Evolutionary conservation across 306 rosid genomes (phyloP), one percentile per base, ranked within the genome.

Genomic region (Clitoria ternatea): DNA sequence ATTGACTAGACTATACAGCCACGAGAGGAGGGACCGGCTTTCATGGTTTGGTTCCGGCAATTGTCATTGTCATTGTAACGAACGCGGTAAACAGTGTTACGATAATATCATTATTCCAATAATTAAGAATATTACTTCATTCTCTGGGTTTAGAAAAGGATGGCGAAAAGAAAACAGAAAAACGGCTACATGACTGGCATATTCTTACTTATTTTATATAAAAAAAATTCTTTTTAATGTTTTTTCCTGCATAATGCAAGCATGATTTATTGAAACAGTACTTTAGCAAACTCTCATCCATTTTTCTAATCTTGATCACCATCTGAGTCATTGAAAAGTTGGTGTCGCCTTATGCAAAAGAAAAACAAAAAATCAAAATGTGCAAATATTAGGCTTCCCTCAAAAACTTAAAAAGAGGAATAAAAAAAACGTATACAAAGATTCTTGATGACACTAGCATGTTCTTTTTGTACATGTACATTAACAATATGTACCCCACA

Each of bases 401-500:
- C n/a, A n/a, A 29, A 57, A 71, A 60, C 54, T 2, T 7, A 14
- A 5, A 5, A 32, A 69, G 17, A 15, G 13, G 29, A 4, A 43
- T 1, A 43, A 19, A 0, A 57, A 2, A 29, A 29, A 30, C 1
- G 65, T 33, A 59, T 7, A 33, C 14, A 17, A 44, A 27, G n/a
- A 66, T 44, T 45, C 18, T 1, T 0, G n/a, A 15, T 57, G 10
- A 27, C 71, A 63, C 61, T 23, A 35, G 20, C 69, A 71, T 66
- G 9, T 42, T 53, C 27, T 36, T 63, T 36, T 54, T 52, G 44
- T 53, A 63, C 73, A 78, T 60, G 45, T 24, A 42, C 15, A 56
- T 22, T 5, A 62, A 17, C 33, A 32, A 18, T 29, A 48, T 49
- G 37, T 73, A 39, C 74, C 73, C 69, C 73, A 64, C 70, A 73